A percentile compares a stretch with the other conserved stretches of the same genome.
phyloP scores from a whole-genome alignment of 2,329 filamentous ascomycete species.

The Biscogniauxia marginata region DNA sequence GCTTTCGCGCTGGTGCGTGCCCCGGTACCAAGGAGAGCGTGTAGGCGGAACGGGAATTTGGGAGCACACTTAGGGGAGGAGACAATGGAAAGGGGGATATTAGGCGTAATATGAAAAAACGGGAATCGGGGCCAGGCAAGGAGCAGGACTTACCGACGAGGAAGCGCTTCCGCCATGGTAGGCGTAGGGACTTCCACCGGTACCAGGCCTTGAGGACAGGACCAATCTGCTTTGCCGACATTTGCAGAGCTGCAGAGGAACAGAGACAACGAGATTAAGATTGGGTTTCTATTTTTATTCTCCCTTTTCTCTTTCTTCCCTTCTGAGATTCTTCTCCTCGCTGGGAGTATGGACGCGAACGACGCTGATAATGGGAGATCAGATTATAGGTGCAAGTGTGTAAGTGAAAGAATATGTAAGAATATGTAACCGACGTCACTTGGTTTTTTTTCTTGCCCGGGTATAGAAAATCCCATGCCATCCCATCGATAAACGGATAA shows the following conservation, averaged over 20 bases:
- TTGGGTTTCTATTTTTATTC: too few species aligned
- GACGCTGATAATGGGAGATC: too few species aligned
- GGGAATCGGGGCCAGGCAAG: neutral
- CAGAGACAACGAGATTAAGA: neutral
- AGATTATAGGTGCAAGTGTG: too few species aligned
- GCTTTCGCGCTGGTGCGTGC: neutral
- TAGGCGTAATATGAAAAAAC: neutral
- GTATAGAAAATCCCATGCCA: too few species aligned
- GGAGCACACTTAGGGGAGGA: neutral
- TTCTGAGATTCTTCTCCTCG: too few species aligned
- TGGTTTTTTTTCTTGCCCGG: too few species aligned
- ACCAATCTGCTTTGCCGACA: conserved; percentile 39
- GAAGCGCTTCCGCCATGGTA: conserved; percentile 64
- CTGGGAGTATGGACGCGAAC: too few species aligned
- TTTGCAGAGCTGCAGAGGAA: conserved; percentile 11
- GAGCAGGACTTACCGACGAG: conserved; percentile 51
- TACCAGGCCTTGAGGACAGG: conserved; percentile 49
- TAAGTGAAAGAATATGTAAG: too few species aligned
- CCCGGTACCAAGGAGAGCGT: neutral
- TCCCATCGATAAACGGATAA: too few species aligned
- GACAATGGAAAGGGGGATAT: conserved; percentile 1
- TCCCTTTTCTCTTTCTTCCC: too few species aligned
- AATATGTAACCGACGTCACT: too few species aligned
- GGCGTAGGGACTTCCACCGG: conserved; percentile 59
- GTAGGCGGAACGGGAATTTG: neutral